Percentiles rank a stretch among this genome's conserved stretches.
Conservation (phyloP, 1,284 basidiomycete species). For the Irpex rosettiformis region DNA sequence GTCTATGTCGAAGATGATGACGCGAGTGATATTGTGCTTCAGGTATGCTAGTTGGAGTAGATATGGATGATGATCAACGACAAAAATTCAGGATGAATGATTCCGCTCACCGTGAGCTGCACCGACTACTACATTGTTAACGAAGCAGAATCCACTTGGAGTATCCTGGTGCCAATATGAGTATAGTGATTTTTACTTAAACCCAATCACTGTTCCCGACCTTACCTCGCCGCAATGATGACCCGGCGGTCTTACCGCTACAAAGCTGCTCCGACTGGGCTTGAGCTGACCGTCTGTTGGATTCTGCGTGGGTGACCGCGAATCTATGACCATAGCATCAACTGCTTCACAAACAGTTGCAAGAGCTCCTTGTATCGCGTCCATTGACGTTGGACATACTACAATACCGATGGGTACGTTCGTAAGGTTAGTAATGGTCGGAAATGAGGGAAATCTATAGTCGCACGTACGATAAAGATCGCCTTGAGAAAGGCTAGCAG, state of each 20-base stretch:
- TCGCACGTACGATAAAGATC: slow-evolving; percentile 76
- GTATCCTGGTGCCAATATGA: slow-evolving; percentile 43
- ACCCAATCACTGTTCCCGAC: no score
- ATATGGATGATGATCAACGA: not conserved
- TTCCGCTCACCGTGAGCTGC: slow-evolving; percentile 76
- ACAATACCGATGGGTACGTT: slow-evolving; percentile 3
- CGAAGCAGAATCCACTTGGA: slow-evolving; percentile 90
- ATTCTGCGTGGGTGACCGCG: slow-evolving; percentile 8
- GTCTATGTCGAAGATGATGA: slow-evolving; percentile 92
- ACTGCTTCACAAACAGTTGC: slow-evolving; percentile 85
- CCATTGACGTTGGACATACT: slow-evolving; percentile 71
- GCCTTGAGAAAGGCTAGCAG: slow-evolving; percentile 67
- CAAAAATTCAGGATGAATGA: not conserved
- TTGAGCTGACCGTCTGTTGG: not conserved
- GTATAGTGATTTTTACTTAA: not conserved
- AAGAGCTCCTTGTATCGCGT: slow-evolving; percentile 74
- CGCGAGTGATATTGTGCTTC: slow-evolving; percentile 72
- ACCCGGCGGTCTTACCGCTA: slow-evolving; percentile 83
- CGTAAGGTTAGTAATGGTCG: not conserved
- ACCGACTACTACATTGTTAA: slow-evolving; percentile 90
- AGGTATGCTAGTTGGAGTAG: slow-evolving; percentile 73
- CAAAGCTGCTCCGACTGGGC: slow-evolving; percentile 59
- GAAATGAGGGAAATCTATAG: slow-evolving; percentile 1
- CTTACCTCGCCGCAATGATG: slow-evolving; percentile 81
- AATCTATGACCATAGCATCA: slow-evolving; percentile 49